Conservation (phyloP, 352 stramenopile species). For the Pythium aristosporum region DNA sequence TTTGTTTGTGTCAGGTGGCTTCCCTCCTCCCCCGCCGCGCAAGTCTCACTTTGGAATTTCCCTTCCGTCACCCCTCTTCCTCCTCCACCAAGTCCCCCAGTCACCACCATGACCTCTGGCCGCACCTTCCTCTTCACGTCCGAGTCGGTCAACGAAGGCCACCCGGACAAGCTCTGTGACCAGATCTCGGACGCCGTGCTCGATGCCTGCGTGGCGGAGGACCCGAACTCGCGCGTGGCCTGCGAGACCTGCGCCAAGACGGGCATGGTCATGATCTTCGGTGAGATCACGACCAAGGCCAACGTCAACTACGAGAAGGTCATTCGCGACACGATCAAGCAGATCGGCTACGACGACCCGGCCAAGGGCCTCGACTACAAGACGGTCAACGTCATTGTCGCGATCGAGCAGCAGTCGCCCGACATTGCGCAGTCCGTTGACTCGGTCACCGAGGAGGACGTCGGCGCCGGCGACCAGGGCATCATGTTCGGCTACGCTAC, state of each 20-base stretch:
- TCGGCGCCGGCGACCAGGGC: constrained; percentile 97
- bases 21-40: not conserved
- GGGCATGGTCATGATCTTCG: constrained; percentile 99
- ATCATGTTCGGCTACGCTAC: constrained; percentile 95
- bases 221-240: constrained; percentile 97
- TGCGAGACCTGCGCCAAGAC: constrained; percentile 99
- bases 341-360: constrained; percentile 99
- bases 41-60: constrained; percentile 57
- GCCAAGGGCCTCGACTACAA: constrained; percentile 99
- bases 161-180: constrained; percentile 99
- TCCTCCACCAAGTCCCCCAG: constrained; percentile 4
- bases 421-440: constrained; percentile 99
- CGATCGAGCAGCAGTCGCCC: constrained; percentile 99
- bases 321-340: constrained; percentile 98
- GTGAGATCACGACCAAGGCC: constrained; percentile 99
- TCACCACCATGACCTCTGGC: constrained; percentile 53
- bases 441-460: constrained; percentile 95
- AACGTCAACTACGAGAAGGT: constrained; percentile 99
- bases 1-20: constrained; percentile 7
- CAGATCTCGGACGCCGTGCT: constrained; percentile 98
- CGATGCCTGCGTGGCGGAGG: constrained; percentile 97
- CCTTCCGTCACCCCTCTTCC: constrained; percentile 18
- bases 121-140: constrained; percentile 96
- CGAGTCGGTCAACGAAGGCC: constrained; percentile 99
- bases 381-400: constrained; percentile 99